Evolutionary conservation across 202 grass and related monocot species (phyloP).

Genomic region (Dendrocalamus latiflorus): DNA sequence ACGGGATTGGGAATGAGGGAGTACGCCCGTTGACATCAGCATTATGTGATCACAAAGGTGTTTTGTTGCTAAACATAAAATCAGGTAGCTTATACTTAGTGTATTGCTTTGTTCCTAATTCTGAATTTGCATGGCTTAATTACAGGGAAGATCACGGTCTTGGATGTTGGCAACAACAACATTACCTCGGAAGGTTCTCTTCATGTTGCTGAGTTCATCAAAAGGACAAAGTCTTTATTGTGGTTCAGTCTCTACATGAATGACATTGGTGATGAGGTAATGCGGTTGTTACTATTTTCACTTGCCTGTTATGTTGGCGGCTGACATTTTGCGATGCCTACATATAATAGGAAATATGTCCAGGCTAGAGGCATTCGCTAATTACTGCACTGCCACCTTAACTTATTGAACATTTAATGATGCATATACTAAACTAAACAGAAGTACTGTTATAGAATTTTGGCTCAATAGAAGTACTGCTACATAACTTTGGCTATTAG

Average conservation of each 20-base stretch:
- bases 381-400: neutral
- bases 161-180: conserved; percentile 97
- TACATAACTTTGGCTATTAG: neutral
- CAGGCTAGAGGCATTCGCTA: neutral
- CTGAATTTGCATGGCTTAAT: conserved; percentile 22
- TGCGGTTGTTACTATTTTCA: conserved; percentile 10
- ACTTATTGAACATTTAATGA: neutral
- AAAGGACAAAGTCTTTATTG: conserved; percentile 68
- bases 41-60: conserved; percentile 73
- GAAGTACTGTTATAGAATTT: neutral
- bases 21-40: conserved; percentile 56
- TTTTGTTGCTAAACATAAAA: conserved; percentile 23
- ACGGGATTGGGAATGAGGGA: conserved; percentile 85
- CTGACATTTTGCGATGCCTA: neutral
- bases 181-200: conserved; percentile 74
- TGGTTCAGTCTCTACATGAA: conserved; percentile 99
- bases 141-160: conserved; percentile 69
- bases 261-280: conserved; percentile 83
- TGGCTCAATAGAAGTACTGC: neutral
- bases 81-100: conserved; percentile 16
- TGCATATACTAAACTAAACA: neutral
- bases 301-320: neutral
- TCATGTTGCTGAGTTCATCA: conserved; percentile 71
- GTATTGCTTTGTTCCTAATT: conserved; percentile 11
- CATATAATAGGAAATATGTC: neutral